phyloP scores from a whole-genome alignment of 2,329 filamentous ascomycete genomes.

The Venturia asperata region DNA sequence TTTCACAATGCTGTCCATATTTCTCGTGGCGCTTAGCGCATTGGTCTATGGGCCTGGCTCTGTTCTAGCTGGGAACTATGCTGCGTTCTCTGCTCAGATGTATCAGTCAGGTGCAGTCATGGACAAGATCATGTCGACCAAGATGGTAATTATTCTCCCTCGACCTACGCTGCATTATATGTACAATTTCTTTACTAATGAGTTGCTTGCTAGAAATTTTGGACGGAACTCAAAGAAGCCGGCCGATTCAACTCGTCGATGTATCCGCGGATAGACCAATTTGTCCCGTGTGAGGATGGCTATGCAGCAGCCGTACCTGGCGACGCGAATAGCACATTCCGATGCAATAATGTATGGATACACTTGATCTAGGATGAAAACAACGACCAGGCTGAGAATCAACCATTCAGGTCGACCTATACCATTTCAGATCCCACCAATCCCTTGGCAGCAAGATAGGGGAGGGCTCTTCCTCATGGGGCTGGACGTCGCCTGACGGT shows the following conservation, averaged over 20 bases:
- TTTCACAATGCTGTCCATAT: not conserved
- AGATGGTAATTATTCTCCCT: slow-evolving; percentile 23
- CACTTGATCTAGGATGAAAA: not conserved
- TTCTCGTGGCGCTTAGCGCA: not conserved
- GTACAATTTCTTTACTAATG: slow-evolving; percentile 22
- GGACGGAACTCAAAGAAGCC: not conserved
- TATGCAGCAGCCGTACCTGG: slow-evolving; percentile 31
- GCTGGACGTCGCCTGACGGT: slow-evolving; percentile 47
- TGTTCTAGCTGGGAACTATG: not conserved
- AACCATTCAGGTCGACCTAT: slow-evolving; percentile 41
- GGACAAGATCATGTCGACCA: slow-evolving; percentile 31
- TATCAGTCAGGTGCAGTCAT: slow-evolving; percentile 37
- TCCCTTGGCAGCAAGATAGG: slow-evolving; percentile 44
- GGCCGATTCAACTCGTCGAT: slow-evolving; percentile 9
- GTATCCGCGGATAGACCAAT: slow-evolving; percentile 11
- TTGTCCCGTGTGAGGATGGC: slow-evolving; percentile 30
- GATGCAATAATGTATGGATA: slow-evolving; percentile 31
- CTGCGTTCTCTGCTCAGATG: slow-evolving; percentile 25
- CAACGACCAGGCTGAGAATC: not conserved
- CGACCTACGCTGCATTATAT: not conserved
- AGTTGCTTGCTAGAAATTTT: not conserved
- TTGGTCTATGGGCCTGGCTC: not conserved
- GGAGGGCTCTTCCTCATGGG: slow-evolving; percentile 45
- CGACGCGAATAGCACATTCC: slow-evolving; percentile 32
- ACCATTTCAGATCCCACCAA: slow-evolving; percentile 50